Evolutionary conservation across 495 filamentous ascomycete species (phyloP).

Genomic region (Penicillium roqueforti): DNA sequence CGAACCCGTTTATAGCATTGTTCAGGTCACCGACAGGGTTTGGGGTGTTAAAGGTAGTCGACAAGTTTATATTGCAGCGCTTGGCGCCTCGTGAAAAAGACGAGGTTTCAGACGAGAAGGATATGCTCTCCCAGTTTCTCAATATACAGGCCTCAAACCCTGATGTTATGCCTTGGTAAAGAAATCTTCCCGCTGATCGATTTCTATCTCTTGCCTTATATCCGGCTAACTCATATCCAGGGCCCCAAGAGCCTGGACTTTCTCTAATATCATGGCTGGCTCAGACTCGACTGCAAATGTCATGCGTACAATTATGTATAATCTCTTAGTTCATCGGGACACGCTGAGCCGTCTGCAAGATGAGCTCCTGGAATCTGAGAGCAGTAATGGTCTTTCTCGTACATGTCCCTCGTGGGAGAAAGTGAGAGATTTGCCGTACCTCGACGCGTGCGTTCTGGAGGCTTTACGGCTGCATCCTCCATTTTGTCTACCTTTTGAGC

Average conservation of each 20-base stretch:
- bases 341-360: slow-evolving; percentile 19
- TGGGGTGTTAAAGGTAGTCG: slow-evolving; percentile 10
- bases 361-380: slow-evolving; percentile 8
- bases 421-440: slow-evolving; percentile 31
- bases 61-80: not conserved
- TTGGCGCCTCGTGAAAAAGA: too few species aligned
- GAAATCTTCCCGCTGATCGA: not conserved
- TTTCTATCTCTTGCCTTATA: not conserved
- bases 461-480: slow-evolving; percentile 50
- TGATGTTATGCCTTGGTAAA: slow-evolving; percentile 22
- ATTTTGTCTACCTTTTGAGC: slow-evolving; percentile 36
- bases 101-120: not conserved
- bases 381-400: slow-evolving; percentile 12
- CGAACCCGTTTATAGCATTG: slow-evolving; percentile 6
- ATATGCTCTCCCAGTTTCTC: not conserved
- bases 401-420: slow-evolving; percentile 30
- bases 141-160: slow-evolving; percentile 5
- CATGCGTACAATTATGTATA: slow-evolving; percentile 33
- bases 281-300: slow-evolving; percentile 44
- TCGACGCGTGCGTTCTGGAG: slow-evolving; percentile 52
- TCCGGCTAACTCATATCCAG: not conserved
- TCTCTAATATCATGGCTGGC: slow-evolving; percentile 43
- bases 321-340: slow-evolving; percentile 31
- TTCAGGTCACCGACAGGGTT: slow-evolving; percentile 11
- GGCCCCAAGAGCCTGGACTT: slow-evolving; percentile 17